Base-by-base conservation (phyloP, 2,329 filamentous ascomycete genomes). In the Apiospora saccharicola region DNA sequence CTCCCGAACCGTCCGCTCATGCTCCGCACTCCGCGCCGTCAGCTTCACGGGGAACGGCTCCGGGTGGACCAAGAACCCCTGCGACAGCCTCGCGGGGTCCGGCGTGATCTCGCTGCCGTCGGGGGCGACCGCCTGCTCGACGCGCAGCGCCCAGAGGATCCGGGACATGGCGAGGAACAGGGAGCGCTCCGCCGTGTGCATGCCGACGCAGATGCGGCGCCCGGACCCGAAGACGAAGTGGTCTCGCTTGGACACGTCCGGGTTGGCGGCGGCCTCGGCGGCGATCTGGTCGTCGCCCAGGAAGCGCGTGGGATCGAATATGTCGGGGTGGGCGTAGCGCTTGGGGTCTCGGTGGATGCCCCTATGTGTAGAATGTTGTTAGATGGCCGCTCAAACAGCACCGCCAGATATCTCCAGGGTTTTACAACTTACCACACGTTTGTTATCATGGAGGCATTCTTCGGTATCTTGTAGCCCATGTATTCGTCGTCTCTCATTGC, bases 141-240 rank as follows among this genome's bases (percentile, higher is more conserved):
- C 79, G 47, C 84, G 74, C 71, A 85, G 87, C 0, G 81, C 83
- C 85, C 86, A 87, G 34, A 87, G 76, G n/a, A 88, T 81, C 8
- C 84, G 79, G 1, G 85, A 80, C 44, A 88, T 84, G 16, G 78
- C 83, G 10, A 89, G 79, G 74, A 86, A 87, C 19, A 89, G 74
- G 13, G 81, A 83, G 7, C 84, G 83, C 71, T 87, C 85, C 0
- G 87, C 87, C 2, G 91, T 81, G 70, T 89, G 86, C 43, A 88
- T 87, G 0, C 89, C 89, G 0, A 85, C 88, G 76, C 89, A 91
- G 57, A 89, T 84, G 34, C 89, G 83, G 7, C 89, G 82, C 1
- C 89, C 89, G 12, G 85, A 86, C 26, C 89, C 89, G 71, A 89
- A 91, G 0, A 83, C 84, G 77, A 88, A 90, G 12, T 86, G 84